phyloP scores from a whole-genome alignment of 164 flowering plant genomes.

The Houttuynia cordata region DNA sequence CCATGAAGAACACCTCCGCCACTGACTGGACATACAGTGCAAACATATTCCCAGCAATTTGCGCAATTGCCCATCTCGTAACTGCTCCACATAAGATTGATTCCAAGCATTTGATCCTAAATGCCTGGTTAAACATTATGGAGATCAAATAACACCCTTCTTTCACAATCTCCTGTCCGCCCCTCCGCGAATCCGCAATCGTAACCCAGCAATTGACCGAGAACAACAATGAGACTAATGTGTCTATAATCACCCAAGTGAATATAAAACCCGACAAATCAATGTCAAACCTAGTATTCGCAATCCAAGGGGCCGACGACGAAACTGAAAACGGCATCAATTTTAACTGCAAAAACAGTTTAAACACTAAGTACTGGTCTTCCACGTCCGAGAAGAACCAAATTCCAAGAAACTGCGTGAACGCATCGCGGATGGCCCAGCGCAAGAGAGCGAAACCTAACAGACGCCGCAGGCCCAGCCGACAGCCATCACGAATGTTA shows the following conservation, averaged over 20 bases:
- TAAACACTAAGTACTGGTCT: slow-evolving; percentile 74
- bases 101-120: slow-evolving; percentile 68
- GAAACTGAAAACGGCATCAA: slow-evolving; percentile 81
- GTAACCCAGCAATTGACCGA: slow-evolving; percentile 88
- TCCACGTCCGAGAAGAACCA: slow-evolving; percentile 87
- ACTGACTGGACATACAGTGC: slow-evolving; percentile 49
- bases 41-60: slow-evolving; percentile 34
- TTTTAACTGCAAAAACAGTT: slow-evolving; percentile 75
- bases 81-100: slow-evolving; percentile 50
- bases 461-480: slow-evolving; percentile 56
- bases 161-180: slow-evolving; percentile 64
- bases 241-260: slow-evolving; percentile 62
- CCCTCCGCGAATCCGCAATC: slow-evolving; percentile 57
- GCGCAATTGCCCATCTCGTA: slow-evolving; percentile 39
- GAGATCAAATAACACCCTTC: slow-evolving; percentile 76
- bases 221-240: slow-evolving; percentile 47
- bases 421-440: slow-evolving; percentile 92
- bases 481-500: slow-evolving; percentile 55
- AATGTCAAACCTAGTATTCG: slow-evolving; percentile 31
- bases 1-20: slow-evolving; percentile 79
- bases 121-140: slow-evolving; percentile 54
- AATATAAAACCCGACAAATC: slow-evolving; percentile 61
- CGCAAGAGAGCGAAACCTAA: slow-evolving; percentile 76
- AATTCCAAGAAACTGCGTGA: slow-evolving; percentile 78
- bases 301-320: slow-evolving; percentile 38